Base-by-base conservation (phyloP, 306 rosid species). In the Gleditsia sinensis region DNA sequence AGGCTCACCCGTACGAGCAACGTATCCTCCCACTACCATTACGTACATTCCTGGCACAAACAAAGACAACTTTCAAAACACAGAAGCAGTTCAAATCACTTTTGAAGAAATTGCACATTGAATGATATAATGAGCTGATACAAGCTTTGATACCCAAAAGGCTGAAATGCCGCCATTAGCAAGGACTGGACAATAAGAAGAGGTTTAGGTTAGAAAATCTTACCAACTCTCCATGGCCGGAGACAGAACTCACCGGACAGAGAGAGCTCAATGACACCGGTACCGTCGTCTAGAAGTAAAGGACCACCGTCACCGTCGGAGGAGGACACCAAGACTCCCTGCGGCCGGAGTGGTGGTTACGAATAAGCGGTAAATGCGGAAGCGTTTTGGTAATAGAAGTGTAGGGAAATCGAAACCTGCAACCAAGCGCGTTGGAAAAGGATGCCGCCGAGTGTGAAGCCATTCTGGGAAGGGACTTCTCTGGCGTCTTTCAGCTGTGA, bases 361-460 rank as follows among this genome's bases (percentile, higher is more conserved):
- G 33, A 8, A 11, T 49, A 37, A 37, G n/a, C 45, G 34, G 49
- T 17, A 74, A 80, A 50, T 19, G 69, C 60, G 65, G 69, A 48
- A 16, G 56, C 75, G 54, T 75, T 32, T 61, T 9, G 57, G 33
- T 57, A 57, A 70, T 28, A 14, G 2, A 9, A 13, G 16, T 1
- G 64, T 16, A 4, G 48, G 51, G 45, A 11, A 16, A 51, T 9
- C 30, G 37, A 62, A 53, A 87, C 92, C 90, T 90, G 97, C 54
- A 94, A 62, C 96, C 96, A 91, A 40, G 81, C 89, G 50, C 97
- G 94, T 62, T 94, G 96, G 90, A 94, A 94, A 79, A 87, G 92
- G 20, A 94, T 80, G 76, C 84, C 91, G 46, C 89, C 83, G 63
- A 91, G 88, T 1, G 84, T 78, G 73, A 77, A 76, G 64, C 84